phyloP scores from a whole-genome alignment of 1,284 basidiomycete genomes.

The Polyporus tsugae region DNA sequence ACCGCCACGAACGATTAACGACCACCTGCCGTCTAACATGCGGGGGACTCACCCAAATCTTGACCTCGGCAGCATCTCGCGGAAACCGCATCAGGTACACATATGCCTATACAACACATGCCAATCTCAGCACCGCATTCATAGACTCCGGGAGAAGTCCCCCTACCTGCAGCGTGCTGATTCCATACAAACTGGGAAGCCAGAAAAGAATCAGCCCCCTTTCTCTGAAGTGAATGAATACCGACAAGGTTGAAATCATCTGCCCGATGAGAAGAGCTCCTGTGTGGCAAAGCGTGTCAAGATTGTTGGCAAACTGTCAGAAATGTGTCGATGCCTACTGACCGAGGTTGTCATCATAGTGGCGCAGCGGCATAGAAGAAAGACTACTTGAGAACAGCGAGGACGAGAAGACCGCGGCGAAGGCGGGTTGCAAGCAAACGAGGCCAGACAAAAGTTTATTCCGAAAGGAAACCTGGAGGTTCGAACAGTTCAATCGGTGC shows the following conservation, averaged over 20 bases:
- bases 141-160: conserved; percentile 11
- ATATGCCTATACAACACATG: conserved; percentile 30
- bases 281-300: not conserved
- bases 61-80: conserved; percentile 34
- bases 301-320: not conserved
- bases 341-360: conserved; percentile 33
- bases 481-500: not conserved
- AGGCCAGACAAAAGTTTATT: not conserved
- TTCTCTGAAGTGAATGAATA: conserved; percentile 2
- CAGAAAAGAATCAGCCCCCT: not conserved
- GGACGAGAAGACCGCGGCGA: conserved; percentile 1
- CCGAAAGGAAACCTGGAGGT: not conserved
- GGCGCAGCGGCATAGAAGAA: conserved; percentile 19
- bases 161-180: conserved; percentile 33
- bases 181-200: conserved; percentile 29
- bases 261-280: conserved; percentile 34
- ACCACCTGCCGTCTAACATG: not conserved
- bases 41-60: conserved; percentile 27
- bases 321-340: conserved; percentile 4
- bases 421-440: not conserved
- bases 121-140: conserved; percentile 4
- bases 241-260: conserved; percentile 34
- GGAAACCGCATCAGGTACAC: conserved; percentile 35
- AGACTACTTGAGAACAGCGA: not conserved
- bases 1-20: not conserved